Evolutionary conservation across 257 asterid species (phyloP).

Genomic region (Solanum corneliomulleri): DNA sequence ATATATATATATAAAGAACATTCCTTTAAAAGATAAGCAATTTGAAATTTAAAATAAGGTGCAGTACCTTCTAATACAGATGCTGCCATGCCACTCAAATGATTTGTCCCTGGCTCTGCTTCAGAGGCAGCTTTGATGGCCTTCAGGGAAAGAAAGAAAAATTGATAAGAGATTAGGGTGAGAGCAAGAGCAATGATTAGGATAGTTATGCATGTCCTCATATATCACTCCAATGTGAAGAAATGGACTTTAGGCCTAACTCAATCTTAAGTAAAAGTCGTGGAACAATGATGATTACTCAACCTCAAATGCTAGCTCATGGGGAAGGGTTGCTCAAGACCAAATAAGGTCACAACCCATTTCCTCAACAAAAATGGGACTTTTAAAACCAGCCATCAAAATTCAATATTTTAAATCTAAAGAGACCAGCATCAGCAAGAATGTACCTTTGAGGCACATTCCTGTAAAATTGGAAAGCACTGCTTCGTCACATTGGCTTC

Average conservation of each 20-base stretch:
- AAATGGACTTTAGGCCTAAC: background rate
- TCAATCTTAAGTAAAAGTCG: background rate
- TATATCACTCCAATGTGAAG: background rate
- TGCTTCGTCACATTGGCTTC: constrained; percentile 68
- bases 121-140: constrained; percentile 79
- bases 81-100: constrained; percentile 73
- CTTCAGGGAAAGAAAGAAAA: constrained; percentile 24
- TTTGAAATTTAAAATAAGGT: constrained; percentile 4
- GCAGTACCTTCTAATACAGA: constrained; percentile 52
- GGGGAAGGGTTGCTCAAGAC: background rate
- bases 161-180: constrained; percentile 1
- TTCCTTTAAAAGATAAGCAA: constrained; percentile 5
- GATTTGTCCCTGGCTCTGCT: constrained; percentile 46
- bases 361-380: background rate
- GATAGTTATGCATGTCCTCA: background rate
- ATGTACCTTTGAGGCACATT: constrained; percentile 79
- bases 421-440: background rate
- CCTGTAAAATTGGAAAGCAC: constrained; percentile 60
- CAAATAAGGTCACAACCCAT: background rate
- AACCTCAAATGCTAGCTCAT: background rate
- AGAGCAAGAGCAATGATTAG: background rate
- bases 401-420: background rate
- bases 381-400: background rate
- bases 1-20: background rate
- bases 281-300: background rate